These are phyloP conservation scores for Fusarium sp. DNA, from an alignment of 2,329 filamentous ascomycete species.

Conservation along the genomic window DNA sequence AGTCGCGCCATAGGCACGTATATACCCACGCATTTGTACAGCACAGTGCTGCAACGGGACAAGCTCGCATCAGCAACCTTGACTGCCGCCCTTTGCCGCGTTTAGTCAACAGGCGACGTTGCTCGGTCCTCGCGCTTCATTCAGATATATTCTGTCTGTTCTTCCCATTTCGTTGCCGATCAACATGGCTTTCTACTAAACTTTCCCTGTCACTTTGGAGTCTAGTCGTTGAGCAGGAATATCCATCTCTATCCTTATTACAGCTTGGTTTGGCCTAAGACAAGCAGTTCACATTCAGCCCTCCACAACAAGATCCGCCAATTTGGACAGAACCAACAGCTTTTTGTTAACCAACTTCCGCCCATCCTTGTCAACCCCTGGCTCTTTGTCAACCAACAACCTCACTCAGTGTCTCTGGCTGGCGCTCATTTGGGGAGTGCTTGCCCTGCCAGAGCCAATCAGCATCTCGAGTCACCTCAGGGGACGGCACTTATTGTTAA, in stretches of 20 bases:
- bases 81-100: constrained; percentile 35
- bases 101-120: constrained; percentile 21
- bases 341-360: constrained; percentile 2
- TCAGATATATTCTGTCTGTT: constrained; percentile 23
- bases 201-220: neutral
- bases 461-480: constrained; percentile 6
- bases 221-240: neutral
- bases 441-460: constrained; percentile 15
- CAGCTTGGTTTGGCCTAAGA: neutral
- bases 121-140: constrained; percentile 25
- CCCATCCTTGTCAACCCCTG: constrained; percentile 24
- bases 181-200: constrained; percentile 16
- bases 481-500: constrained; percentile 3
- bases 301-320: constrained; percentile 9
- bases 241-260: neutral
- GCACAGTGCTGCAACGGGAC: constrained; percentile 15
- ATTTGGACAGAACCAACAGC: constrained; percentile 26
- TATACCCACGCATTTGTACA: neutral
- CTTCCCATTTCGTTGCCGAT: neutral
- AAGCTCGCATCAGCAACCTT: constrained; percentile 16
- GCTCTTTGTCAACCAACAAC: constrained; percentile 30
- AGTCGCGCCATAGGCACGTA: constrained; percentile 9
- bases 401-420: constrained; percentile 16
- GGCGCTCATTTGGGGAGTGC: constrained; percentile 8
- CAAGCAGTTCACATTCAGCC: neutral